phyloP scores from a whole-genome alignment of 1,284 basidiomycete species.

The Clitocybe nebularis region DNA sequence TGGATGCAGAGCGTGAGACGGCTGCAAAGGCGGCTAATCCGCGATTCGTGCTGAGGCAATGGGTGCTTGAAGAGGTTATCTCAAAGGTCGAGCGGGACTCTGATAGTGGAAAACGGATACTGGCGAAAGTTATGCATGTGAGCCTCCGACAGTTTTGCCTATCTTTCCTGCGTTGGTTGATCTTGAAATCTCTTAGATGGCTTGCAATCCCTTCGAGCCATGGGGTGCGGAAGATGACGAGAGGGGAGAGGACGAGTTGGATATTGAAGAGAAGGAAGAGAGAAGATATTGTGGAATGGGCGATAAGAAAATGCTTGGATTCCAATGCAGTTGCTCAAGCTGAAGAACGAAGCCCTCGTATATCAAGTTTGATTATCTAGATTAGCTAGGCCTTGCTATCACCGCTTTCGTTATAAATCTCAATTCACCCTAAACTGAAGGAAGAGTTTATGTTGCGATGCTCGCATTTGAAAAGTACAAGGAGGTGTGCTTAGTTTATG shows the following conservation, averaged over 20 bases:
- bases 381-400: too few species aligned
- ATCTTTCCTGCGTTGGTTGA: constrained; percentile 11
- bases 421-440: too few species aligned
- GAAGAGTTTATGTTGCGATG: too few species aligned
- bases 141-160: too few species aligned
- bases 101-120: constrained; percentile 52
- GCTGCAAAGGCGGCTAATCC: constrained; percentile 67
- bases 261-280: constrained; percentile 66
- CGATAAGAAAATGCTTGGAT: constrained; percentile 73
- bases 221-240: constrained; percentile 70
- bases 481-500: constrained; percentile 34
- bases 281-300: constrained; percentile 77
- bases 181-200: constrained; percentile 53
- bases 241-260: constrained; percentile 37
- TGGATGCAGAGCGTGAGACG: constrained; percentile 37
- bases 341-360: constrained; percentile 27
- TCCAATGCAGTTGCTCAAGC: constrained; percentile 92
- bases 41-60: constrained; percentile 86
- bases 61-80: constrained; percentile 91
- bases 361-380: background rate
- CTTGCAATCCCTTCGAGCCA: constrained; percentile 70
- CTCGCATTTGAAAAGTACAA: constrained; percentile 5
- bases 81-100: constrained; percentile 61
- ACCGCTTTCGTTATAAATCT: too few species aligned
- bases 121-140: constrained; percentile 75